Evolutionary conservation across 2,329 filamentous ascomycete genomes (phyloP).

Genomic region (Curvularia sp.): DNA sequence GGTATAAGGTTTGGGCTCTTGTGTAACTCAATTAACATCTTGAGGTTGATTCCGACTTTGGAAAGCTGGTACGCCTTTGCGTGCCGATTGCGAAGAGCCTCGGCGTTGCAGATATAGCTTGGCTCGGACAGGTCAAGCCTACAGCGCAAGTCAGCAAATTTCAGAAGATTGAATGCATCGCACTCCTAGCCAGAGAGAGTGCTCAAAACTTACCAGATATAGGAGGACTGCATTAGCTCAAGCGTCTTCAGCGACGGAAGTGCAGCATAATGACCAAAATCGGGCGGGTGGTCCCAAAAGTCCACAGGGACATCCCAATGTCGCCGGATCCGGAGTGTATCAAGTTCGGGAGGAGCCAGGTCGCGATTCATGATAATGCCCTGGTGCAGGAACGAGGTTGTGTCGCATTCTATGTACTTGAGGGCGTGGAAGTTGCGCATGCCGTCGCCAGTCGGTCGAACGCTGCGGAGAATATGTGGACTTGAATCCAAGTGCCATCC

Average conservation of each 20-base stretch:
- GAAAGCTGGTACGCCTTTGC: slow-evolving; percentile 35
- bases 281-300: slow-evolving; percentile 41
- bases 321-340: slow-evolving; percentile 37
- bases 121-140: slow-evolving; percentile 16
- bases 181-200: background rate
- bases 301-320: slow-evolving; percentile 28
- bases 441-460: slow-evolving; percentile 32
- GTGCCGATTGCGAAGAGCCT: slow-evolving; percentile 37
- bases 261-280: slow-evolving; percentile 32
- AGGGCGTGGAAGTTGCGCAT: slow-evolving; percentile 43
- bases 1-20: slow-evolving; percentile 34
- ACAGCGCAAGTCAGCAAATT: background rate
- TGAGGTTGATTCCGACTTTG: slow-evolving; percentile 38
- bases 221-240: slow-evolving; percentile 37
- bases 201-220: slow-evolving; percentile 11
- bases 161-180: background rate
- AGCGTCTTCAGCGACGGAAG: slow-evolving; percentile 37
- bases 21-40: slow-evolving; percentile 37
- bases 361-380: slow-evolving; percentile 35
- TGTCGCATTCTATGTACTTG: slow-evolving; percentile 40
- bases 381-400: slow-evolving; percentile 41
- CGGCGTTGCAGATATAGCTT: slow-evolving; percentile 35
- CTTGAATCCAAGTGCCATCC: slow-evolving; percentile 25
- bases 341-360: slow-evolving; percentile 40
- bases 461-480: slow-evolving; percentile 23